Evolutionary conservation across 805 yeast genomes (phyloP).

Genomic region (Nakazawaea siamensis): DNA sequence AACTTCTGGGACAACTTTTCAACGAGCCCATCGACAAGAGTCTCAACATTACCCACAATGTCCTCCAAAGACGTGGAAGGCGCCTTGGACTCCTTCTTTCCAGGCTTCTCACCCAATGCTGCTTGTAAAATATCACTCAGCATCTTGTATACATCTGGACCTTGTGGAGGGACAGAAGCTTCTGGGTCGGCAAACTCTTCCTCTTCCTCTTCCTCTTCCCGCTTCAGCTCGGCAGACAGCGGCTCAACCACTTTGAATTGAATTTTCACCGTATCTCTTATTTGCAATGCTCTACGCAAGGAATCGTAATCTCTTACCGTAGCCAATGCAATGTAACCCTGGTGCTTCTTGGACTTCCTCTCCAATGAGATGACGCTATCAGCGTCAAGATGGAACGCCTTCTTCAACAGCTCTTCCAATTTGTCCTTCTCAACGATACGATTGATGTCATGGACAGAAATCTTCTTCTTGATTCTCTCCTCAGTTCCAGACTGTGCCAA

Average conservation of each 20-base stretch:
- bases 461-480: not conserved
- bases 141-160: too few relatives aligned
- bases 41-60: too few relatives aligned
- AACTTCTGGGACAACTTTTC: too few relatives aligned
- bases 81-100: not conserved
- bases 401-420: constrained; percentile 4
- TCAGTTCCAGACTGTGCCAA: too few relatives aligned
- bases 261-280: too few relatives aligned
- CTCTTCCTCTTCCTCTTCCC: too few relatives aligned
- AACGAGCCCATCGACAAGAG: too few relatives aligned
- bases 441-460: not conserved
- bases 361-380: not conserved
- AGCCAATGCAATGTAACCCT: constrained; percentile 30
- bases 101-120: too few relatives aligned
- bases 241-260: too few relatives aligned
- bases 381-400: constrained; percentile 1
- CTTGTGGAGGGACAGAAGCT: not conserved
- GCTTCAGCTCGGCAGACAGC: too few relatives aligned
- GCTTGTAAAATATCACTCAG: too few relatives aligned
- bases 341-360: constrained; percentile 41
- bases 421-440: not conserved
- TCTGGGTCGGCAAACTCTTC: not conserved
- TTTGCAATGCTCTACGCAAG: constrained; percentile 37
- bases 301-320: constrained; percentile 30
- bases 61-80: too few relatives aligned